Conservation (phyloP, 2,329 filamentous ascomycete genomes). For the Fusarium anguioides region DNA sequence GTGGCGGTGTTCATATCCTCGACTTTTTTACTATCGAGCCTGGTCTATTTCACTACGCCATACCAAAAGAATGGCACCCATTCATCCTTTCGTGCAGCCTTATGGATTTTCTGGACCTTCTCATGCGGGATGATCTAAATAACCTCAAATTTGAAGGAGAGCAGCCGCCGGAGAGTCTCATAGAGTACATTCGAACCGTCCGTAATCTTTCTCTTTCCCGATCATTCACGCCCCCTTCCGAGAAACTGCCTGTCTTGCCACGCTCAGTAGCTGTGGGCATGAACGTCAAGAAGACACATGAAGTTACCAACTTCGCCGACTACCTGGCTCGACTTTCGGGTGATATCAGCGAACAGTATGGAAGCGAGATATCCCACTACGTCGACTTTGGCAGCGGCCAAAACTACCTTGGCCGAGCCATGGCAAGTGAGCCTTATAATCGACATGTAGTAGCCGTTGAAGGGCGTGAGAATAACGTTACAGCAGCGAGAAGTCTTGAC, state of each 20-base stretch:
- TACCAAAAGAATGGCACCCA: constrained; percentile 83
- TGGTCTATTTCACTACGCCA: constrained; percentile 80
- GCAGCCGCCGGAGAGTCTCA: constrained; percentile 65
- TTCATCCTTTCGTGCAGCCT: constrained; percentile 80
- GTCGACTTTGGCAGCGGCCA: constrained; percentile 97
- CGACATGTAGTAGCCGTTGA: constrained; percentile 91
- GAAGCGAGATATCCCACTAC: constrained; percentile 79
- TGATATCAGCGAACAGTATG: constrained; percentile 68
- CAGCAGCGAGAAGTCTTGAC: constrained; percentile 85
- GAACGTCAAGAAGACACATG: constrained; percentile 95
- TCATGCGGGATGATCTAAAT: constrained; percentile 81
- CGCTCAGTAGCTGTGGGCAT: constrained; percentile 85
- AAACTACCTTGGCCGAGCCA: constrained; percentile 90
- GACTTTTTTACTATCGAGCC: constrained; percentile 93
- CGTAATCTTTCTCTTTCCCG: constrained; percentile 75
- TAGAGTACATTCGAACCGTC: constrained; percentile 78
- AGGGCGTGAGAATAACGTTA: constrained; percentile 85
- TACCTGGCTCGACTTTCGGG: constrained; percentile 75
- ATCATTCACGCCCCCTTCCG: constrained; percentile 61
- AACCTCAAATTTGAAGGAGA: constrained; percentile 42
- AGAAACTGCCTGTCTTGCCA: constrained; percentile 69
- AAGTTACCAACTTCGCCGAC: constrained; percentile 89
- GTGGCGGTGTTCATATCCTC: constrained; percentile 94
- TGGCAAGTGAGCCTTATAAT: constrained; percentile 88
- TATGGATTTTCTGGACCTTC: constrained; percentile 80